A percentile compares a stretch with the other conserved stretches of the same genome.
These are phyloP conservation scores for Ceratocystis ficicola DNA, from an alignment of 2,329 filamentous ascomycete genomes.

Conservation along the genomic window DNA sequence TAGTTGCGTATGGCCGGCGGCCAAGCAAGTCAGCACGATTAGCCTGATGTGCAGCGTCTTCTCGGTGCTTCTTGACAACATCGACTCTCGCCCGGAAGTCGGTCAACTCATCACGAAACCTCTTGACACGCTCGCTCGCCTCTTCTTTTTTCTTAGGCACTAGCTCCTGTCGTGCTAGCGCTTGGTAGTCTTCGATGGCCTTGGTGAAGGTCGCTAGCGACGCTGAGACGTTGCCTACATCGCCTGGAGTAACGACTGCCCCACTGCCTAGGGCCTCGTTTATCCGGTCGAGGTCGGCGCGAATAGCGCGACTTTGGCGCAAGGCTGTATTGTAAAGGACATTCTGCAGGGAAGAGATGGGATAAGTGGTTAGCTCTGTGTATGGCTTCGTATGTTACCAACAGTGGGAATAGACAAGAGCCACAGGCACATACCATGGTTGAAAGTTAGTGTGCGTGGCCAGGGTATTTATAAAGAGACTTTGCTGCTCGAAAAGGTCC, in stretches of 20 bases:
- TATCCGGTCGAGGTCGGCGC: slow-evolving; percentile 61
- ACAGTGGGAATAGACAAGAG: background rate
- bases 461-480: background rate
- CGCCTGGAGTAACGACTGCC: slow-evolving; percentile 45
- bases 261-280: slow-evolving; percentile 47
- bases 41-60: slow-evolving; percentile 54
- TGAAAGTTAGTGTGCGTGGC: background rate
- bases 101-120: slow-evolving; percentile 69
- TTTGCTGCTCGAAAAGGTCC: background rate
- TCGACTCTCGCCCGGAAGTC: slow-evolving; percentile 72
- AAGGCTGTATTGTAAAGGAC: slow-evolving; percentile 75
- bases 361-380: background rate
- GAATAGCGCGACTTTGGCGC: slow-evolving; percentile 70
- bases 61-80: slow-evolving; percentile 60
- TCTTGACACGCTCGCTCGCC: slow-evolving; percentile 70
- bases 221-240: slow-evolving; percentile 59
- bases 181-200: slow-evolving; percentile 84
- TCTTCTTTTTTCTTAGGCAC: slow-evolving; percentile 87
- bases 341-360: slow-evolving; percentile 38
- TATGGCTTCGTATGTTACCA: background rate
- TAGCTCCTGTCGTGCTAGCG: slow-evolving; percentile 74
- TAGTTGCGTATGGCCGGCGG: slow-evolving; percentile 64
- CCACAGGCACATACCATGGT: background rate
- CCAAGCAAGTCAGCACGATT: slow-evolving; percentile 76
- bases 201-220: slow-evolving; percentile 71